phyloP scores from a whole-genome alignment of 202 grass and related monocot genomes.

The Zoysia matrella region DNA sequence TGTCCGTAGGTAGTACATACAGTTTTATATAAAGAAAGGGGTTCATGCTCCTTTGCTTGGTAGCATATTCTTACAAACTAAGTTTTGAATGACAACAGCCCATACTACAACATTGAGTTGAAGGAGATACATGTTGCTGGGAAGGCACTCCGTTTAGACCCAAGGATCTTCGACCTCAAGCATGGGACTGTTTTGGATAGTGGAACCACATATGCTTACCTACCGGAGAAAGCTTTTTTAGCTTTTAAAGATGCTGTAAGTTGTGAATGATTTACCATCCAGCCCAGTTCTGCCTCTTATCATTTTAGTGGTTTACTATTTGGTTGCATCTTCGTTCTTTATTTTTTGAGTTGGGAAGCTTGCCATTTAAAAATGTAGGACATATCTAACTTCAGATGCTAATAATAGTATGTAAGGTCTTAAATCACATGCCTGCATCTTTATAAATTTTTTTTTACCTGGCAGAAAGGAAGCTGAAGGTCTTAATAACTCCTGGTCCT shows the following conservation, averaged over 20 bases:
- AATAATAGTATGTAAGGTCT: slow-evolving; percentile 6
- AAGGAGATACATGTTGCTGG: no score
- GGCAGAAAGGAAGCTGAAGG: slow-evolving; percentile 1
- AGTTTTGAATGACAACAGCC: slow-evolving; percentile 49
- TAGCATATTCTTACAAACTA: slow-evolving; percentile 45
- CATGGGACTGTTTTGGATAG: no score
- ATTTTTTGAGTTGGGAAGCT: slow-evolving; percentile 25
- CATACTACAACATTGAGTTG: no score
- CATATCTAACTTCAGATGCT: slow-evolving; percentile 26
- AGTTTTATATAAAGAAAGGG: not conserved
- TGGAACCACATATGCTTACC: slow-evolving; percentile 76
- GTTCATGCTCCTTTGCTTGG: slow-evolving; percentile 25
- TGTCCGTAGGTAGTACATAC: slow-evolving; percentile 68
- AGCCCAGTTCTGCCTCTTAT: not conserved
- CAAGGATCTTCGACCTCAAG: no score
- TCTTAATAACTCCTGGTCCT: slow-evolving; percentile 26
- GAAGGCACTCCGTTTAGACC: no score
- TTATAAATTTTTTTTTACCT: no score
- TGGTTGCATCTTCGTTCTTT: slow-evolving; percentile 26
- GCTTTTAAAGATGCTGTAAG: slow-evolving; percentile 95
- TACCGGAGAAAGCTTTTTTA: slow-evolving; percentile 87
- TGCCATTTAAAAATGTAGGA: slow-evolving; percentile 5
- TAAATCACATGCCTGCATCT: not conserved
- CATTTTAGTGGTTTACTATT: slow-evolving; percentile 30
- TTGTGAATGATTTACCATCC: slow-evolving; percentile 29